Base-by-base conservation (phyloP, 305 asterid species). In the Rubia tinctorum region DNA sequence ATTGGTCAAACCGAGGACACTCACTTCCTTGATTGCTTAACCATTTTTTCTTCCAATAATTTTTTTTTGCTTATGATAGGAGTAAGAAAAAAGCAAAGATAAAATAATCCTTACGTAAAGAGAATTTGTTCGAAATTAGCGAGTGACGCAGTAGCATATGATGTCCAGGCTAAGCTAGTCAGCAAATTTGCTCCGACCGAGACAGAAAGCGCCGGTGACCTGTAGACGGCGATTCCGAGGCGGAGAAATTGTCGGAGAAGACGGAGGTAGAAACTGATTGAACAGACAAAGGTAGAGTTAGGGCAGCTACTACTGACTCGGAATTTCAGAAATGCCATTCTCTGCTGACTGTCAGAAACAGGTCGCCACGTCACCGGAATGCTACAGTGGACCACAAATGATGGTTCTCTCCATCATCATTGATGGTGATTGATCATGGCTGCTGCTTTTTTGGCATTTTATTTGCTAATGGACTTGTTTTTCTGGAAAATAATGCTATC, bases 291-390 rank as follows among this genome's bases (percentile, higher is more conserved):
- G 10, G 14, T 44, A 44, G 49, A 45, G 18, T 13, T 47, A 40
- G 44, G 44, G 44, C 8, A 3, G 13, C 49, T 14, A 44, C 49
- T 14, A 7, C 44, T 40, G 53, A 45, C 59, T 58, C 64, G 34
- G 64, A 58, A 58, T 58, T 58, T 53, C 59, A 53, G 66, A 60
- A 27, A 60, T 60, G 66, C 66, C 66, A 58, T 25, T 25, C 30
- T 22, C 64, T 30, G 34, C 1, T 23, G 66, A 60, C 66, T 20
- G 64, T 59, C 64, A 59, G 64, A 60, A 40, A 2, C 39, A 23
- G 66, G 66, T 60, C 66, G 66, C 66, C 66, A 60, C 66, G 66
- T 60, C 66, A 60, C 37, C 17, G 66, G 66, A 15, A 23, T 13
- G 0, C 39, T 1, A 23, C 66, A 60, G 66, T 60, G 66, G 39